phyloP scores from a whole-genome alignment of 495 filamentous ascomycete genomes.

The Hypoxylon subgilvum region DNA sequence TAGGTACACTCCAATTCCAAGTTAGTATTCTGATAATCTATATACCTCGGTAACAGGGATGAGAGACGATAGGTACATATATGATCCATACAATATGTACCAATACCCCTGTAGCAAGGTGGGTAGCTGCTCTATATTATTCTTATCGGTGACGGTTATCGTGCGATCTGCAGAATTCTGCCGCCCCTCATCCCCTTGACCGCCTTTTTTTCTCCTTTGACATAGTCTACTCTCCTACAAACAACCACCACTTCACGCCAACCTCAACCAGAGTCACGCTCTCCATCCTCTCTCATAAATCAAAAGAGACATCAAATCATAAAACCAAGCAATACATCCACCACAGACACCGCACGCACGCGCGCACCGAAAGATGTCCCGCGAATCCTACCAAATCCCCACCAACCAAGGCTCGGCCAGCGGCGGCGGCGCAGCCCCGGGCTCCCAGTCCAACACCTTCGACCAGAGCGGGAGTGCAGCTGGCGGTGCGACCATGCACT shows the following conservation, averaged over 20 bases:
- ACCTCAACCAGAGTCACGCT: too few species aligned
- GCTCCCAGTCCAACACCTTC: constrained; percentile 38
- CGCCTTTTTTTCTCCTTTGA: constrained; percentile 44
- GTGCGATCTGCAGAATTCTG: constrained; percentile 32
- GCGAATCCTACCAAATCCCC: constrained; percentile 67
- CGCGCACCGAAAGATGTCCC: constrained; percentile 61
- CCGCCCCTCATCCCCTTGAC: constrained; percentile 20
- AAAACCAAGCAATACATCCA: constrained; percentile 6
- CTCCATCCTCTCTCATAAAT: too few species aligned
- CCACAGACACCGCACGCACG: neutral
- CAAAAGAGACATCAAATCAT: neutral
- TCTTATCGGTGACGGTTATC: neutral
- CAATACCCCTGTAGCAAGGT: too few species aligned
- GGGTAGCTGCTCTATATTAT: too few species aligned
- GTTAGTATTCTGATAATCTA: too few species aligned
- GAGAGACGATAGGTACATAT: too few species aligned
- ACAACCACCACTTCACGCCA: too few species aligned
- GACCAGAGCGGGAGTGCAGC: constrained; percentile 33
- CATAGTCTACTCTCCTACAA: too few species aligned
- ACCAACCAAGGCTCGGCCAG: constrained; percentile 41
- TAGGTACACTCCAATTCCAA: too few species aligned
- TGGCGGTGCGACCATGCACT: constrained; percentile 64
- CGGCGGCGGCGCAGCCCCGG: constrained; percentile 26
- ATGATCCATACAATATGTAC: too few species aligned
- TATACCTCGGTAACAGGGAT: too few species aligned